These are phyloP conservation scores for Fraxinus angustifolia DNA, from an alignment of 305 asterid species.

Conservation along the genomic window DNA sequence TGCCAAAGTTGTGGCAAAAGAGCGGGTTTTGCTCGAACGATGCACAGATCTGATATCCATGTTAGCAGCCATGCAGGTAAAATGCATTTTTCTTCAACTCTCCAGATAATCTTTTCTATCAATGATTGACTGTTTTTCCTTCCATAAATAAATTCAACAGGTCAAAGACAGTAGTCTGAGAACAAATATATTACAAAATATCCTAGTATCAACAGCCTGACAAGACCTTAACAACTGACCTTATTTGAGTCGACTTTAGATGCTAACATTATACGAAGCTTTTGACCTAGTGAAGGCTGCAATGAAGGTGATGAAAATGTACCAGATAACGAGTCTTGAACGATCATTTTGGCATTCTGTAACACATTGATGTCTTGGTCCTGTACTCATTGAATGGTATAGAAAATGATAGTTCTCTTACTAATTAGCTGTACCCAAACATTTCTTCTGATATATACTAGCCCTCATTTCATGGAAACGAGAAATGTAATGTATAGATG, in stretches of 20 bases:
- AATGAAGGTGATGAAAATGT: background rate
- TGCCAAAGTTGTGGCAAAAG: slow-evolving; percentile 39
- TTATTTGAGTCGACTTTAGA: slow-evolving; percentile 39
- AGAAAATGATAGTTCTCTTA: slow-evolving; percentile 38
- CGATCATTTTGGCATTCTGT: slow-evolving; percentile 33
- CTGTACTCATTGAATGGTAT: slow-evolving; percentile 31
- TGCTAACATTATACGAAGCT: slow-evolving; percentile 61
- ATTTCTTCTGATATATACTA: slow-evolving; percentile 11
- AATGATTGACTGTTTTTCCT: background rate
- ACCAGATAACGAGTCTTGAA: slow-evolving; percentile 5
- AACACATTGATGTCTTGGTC: slow-evolving; percentile 27
- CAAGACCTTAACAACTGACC: slow-evolving; percentile 53
- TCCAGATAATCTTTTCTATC: background rate
- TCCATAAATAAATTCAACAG: slow-evolving; percentile 28
- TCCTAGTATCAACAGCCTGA: slow-evolving; percentile 57
- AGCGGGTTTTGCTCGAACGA: slow-evolving; percentile 49
- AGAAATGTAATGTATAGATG: slow-evolving; percentile 38
- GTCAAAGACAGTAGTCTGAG: slow-evolving; percentile 49
- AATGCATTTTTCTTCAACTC: background rate
- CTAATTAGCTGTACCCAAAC: slow-evolving; percentile 44
- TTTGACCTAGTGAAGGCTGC: slow-evolving; percentile 37
- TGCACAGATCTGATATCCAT: slow-evolving; percentile 44
- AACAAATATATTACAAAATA: slow-evolving; percentile 54
- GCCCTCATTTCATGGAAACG: slow-evolving; percentile 24
- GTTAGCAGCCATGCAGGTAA: slow-evolving; percentile 53